phyloP scores from a whole-genome alignment of 2,329 filamentous ascomycete species.

The Fonsecaea monophora region DNA sequence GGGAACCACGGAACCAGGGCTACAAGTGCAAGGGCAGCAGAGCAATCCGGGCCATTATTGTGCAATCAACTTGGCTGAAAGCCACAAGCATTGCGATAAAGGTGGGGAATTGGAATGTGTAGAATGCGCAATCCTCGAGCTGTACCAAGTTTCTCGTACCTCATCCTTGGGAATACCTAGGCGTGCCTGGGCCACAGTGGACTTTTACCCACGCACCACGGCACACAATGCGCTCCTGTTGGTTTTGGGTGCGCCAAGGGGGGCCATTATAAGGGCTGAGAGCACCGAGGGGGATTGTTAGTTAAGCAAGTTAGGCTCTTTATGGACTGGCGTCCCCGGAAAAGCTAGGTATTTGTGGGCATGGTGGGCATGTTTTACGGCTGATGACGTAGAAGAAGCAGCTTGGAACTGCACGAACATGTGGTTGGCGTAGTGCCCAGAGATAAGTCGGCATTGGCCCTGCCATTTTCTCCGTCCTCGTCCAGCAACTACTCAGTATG shows the following conservation, averaged over 20 bases:
- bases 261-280: neutral
- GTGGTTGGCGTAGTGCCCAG: conserved; percentile 19
- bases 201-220: neutral
- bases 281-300: neutral
- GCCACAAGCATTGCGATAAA: conserved; percentile 11
- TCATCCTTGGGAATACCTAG: too few relatives aligned
- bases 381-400: conserved; percentile 11
- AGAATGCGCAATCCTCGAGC: conserved; percentile 9
- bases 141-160: neutral
- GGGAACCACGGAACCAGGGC: neutral
- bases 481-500: neutral
- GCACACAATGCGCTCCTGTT: neutral
- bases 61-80: conserved; percentile 11
- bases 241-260: neutral
- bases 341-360: neutral
- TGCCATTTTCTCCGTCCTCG: conserved; percentile 7
- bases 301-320: conserved; percentile 7
- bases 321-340: conserved; percentile 19
- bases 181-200: neutral
- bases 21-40: neutral
- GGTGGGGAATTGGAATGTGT: conserved; percentile 14
- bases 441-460: conserved; percentile 17
- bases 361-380: conserved; percentile 2
- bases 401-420: neutral
- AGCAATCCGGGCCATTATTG: neutral